phyloP scores from a whole-genome alignment of 768 basidiomycete species.

The Collybia sordida region DNA sequence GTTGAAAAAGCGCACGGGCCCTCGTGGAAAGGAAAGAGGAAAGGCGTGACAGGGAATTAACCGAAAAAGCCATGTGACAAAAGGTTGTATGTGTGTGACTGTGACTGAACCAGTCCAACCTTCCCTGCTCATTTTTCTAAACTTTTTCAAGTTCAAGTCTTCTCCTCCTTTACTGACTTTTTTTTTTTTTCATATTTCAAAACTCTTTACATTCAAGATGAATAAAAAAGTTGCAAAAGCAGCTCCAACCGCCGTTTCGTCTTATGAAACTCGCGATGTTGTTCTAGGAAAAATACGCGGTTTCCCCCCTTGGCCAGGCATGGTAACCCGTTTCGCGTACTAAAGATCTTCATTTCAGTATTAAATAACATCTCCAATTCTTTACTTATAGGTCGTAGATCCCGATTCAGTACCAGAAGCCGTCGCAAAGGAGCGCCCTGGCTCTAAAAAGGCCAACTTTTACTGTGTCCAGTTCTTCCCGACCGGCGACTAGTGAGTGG shows the following conservation, averaged over 20 bases:
- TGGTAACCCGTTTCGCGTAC: slow-evolving; percentile 55
- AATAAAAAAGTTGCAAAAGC: slow-evolving; percentile 54
- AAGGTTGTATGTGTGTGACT: no score
- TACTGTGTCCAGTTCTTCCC: slow-evolving; percentile 89
- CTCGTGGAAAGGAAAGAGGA: no score
- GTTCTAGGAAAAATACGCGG: slow-evolving; percentile 94
- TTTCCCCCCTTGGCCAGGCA: slow-evolving; percentile 93
- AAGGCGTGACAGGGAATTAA: no score
- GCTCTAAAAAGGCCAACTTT: slow-evolving; percentile 66
- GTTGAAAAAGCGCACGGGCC: no score
- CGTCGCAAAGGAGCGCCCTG: slow-evolving; percentile 73
- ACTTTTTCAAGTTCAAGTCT: no score
- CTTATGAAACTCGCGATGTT: slow-evolving; percentile 75
- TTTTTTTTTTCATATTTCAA: no score
- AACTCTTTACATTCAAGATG: slow-evolving; percentile 30
- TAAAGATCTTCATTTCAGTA: slow-evolving; percentile 1
- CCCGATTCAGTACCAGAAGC: slow-evolving; percentile 57
- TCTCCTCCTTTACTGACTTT: no score
- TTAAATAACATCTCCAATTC: no score
- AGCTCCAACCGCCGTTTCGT: slow-evolving; percentile 36
- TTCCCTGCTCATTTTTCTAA: background rate
- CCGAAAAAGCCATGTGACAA: no score
- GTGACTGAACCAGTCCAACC: background rate
- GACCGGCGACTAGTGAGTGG: slow-evolving; percentile 85
- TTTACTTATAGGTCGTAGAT: slow-evolving; percentile 70